phyloP scores from a whole-genome alignment of 345 rosid species.

The Salix caprea region DNA sequence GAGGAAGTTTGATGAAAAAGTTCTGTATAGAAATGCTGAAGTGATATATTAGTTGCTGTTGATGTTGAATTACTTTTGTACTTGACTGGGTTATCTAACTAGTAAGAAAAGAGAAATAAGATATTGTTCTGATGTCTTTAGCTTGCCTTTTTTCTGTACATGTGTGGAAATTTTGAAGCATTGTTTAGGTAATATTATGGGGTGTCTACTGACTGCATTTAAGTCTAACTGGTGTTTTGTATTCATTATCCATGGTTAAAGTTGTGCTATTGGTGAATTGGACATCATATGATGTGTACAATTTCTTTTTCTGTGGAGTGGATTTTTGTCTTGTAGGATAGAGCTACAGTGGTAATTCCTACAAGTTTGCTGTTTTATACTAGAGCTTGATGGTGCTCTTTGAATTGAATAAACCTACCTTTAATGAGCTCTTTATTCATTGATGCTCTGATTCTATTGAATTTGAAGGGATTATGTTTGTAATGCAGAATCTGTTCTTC shows the following conservation, averaged over 20 bases:
- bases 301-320: background rate
- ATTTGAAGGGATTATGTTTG: background rate
- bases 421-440: background rate
- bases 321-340: background rate
- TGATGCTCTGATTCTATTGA: background rate
- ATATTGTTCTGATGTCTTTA: background rate
- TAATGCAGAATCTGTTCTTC: background rate
- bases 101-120: background rate
- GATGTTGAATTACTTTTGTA: background rate
- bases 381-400: background rate
- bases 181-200: background rate
- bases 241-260: background rate
- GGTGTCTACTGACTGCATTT: background rate
- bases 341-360: background rate
- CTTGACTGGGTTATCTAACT: background rate
- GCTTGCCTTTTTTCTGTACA: background rate
- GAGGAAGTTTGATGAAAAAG: background rate
- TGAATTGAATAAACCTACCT: background rate
- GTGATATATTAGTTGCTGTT: background rate
- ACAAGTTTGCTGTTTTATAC: background rate
- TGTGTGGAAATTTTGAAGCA: background rate
- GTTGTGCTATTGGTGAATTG: background rate
- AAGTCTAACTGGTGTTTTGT: background rate
- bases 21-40: background rate
- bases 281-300: background rate